Evolutionary conservation across 179 eudicot genomes (phyloP), one percentile per base, ranked within the genome.

Genomic region (Gypsophila paniculata): DNA sequence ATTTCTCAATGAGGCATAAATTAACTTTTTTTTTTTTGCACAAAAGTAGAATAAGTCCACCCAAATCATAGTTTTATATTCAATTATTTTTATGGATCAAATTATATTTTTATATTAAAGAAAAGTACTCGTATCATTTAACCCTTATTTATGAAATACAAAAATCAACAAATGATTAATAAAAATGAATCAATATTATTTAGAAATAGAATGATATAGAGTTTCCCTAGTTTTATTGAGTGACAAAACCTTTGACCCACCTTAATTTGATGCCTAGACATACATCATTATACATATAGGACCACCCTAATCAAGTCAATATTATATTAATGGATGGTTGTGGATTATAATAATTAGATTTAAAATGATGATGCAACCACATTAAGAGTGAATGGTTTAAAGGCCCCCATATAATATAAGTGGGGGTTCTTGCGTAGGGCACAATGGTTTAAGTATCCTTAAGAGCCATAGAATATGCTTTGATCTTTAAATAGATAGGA

Each of bases 401-500:
- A 36, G 57, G 15, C 14, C 22, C 17, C 36, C 60, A 68, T 54
- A 19, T 36, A 22, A 55, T 32, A 25, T 70, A 70, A 32, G 74
- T 70, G 75, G 59, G 13, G 38, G 58, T 70, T 62, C 78, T 70
- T 75, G 65, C 70, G 74, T 44, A 44, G 38, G 61, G 49, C 52
- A 61, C 34, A 58, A 74, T 22, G 34, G 34, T 21, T 59, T 13
- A 70, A 22, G 65, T 69, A 17, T 17, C 19, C 19, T 5, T 34
- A 65, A 63, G 79, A 76, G 23, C 79, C 79, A 65, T 48, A 71
- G 71, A 76, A 76, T 71, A 71, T 76, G 79, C 71, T 71, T 75
- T 67, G 23, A 62, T 61, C 64, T 76, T 76, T 69, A 36, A 63
- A 59, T 69, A 38, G 54, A 75, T 69, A 52, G 62, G 57, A 68